These are phyloP conservation scores for Mycena galericulata DNA, from an alignment of 768 basidiomycete genomes.

Conservation along the genomic window DNA sequence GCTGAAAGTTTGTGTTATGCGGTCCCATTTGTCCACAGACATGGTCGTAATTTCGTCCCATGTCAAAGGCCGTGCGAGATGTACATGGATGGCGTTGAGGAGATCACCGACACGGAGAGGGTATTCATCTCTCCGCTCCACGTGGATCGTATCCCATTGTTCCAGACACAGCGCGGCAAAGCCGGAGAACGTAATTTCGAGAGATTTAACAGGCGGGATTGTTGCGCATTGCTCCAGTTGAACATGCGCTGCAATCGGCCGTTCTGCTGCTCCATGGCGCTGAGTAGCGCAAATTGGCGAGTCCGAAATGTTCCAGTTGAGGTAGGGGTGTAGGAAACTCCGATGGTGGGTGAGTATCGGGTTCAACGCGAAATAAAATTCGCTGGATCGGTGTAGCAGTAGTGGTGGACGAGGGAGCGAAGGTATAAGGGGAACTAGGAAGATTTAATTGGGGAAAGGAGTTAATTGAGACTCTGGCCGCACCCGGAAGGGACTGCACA, in stretches of 20 bases:
- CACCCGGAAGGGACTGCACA: too few species aligned
- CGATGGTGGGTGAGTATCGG: not conserved
- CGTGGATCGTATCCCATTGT: conserved; percentile 7
- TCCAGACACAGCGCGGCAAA: not conserved
- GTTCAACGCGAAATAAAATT: not conserved
- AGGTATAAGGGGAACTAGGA: too few species aligned
- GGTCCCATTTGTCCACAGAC: conserved; percentile 1
- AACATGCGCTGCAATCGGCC: not conserved
- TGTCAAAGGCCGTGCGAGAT: not conserved
- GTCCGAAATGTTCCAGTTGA: conserved; percentile 11
- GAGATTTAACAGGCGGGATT: not conserved
- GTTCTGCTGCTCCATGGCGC: not conserved
- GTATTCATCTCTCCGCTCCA: not conserved
- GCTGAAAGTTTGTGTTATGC: not conserved
- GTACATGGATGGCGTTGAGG: conserved; percentile 6
- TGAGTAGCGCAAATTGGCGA: not conserved
- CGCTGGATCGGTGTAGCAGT: too few species aligned
- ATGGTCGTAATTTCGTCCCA: not conserved
- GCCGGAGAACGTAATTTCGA: not conserved
- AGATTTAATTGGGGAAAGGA: too few species aligned
- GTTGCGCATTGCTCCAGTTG: conserved; percentile 10
- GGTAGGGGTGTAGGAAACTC: not conserved
- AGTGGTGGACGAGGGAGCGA: too few species aligned
- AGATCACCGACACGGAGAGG: conserved; percentile 11
- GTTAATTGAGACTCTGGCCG: too few species aligned